phyloP scores from a whole-genome alignment of 1,284 basidiomycete genomes.

The Cutaneotrichosporon cutaneum region DNA sequence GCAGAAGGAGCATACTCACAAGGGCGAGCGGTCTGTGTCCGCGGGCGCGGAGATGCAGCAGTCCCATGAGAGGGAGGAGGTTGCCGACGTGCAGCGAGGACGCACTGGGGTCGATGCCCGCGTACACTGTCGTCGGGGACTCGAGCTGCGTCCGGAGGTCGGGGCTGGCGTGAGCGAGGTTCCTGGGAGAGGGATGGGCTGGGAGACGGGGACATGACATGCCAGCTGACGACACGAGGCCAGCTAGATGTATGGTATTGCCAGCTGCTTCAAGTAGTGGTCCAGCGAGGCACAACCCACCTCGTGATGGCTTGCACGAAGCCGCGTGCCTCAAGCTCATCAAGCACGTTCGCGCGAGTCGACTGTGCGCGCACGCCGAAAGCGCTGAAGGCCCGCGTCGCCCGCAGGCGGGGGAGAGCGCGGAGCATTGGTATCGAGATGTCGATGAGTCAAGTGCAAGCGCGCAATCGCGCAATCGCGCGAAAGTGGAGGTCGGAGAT shows the following conservation, averaged over 20 bases:
- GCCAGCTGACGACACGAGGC: too few species aligned
- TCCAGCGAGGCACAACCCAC: conserved; percentile 43
- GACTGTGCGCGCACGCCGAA: not conserved
- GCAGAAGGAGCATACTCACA: conserved; percentile 55
- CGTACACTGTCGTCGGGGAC: conserved; percentile 64
- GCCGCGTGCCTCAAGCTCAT: conserved; percentile 53
- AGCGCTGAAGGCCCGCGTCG: not conserved
- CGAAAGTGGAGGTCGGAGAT: conserved; percentile 6
- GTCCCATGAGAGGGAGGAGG: conserved; percentile 78
- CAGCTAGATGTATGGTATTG: too few species aligned
- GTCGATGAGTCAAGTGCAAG: too few species aligned
- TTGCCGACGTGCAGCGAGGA: conserved; percentile 88
- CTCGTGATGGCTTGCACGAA: conserved; percentile 54
- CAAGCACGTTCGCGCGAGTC: conserved; percentile 33
- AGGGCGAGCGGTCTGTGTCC: conserved; percentile 81
- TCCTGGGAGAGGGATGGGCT: not conserved
- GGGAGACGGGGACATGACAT: too few species aligned
- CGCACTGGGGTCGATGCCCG: conserved; percentile 91
- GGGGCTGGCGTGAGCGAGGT: conserved; percentile 30
- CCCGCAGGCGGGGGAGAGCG: not conserved
- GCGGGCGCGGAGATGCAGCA: conserved; percentile 80
- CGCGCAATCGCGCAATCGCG: too few species aligned
- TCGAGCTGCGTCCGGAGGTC: conserved; percentile 40
- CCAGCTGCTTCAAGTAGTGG: too few species aligned
- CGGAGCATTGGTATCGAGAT: conserved; percentile 4